Evolutionary conservation across 306 rosid species (phyloP), one percentile per base, ranked within the genome.

Genomic region (Quercus suber): DNA sequence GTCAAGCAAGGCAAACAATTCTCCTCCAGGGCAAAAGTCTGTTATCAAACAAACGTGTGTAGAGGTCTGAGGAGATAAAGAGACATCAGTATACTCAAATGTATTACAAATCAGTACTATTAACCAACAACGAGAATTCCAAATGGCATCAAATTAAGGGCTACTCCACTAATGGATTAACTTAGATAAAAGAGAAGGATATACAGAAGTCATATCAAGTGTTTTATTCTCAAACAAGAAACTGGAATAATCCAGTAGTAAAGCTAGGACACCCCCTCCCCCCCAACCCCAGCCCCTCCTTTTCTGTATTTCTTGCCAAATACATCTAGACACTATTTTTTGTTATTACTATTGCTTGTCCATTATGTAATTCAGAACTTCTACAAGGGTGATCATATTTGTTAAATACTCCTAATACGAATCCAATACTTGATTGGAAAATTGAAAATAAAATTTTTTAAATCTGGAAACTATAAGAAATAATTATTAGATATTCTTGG

Each of bases 11-110:
- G 93, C 90, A 81, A 95, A 95, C 85, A 95, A 83, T 87, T 95
- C 98, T 82, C 99, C 99, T 8, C 99, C 99, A 19, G 89, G 81
- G 71, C 79, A 90, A 80, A 92, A 95, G 88, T 95, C 99, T 59
- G 97, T 89, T 82, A 95, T 93, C 92, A 95, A 88, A 87, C 97
- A 92, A 80, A 95, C 88, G 75, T 95, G 99, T 27, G 99, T 91
- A 20, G 89, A 69, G 61, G 98, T 90, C 98, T 95, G 93, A 77
- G 60, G 77, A 88, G 78, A 89, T 56, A 58, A 77, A 77, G 71
- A 56, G 60, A 59, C 51, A 76, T 90, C 73, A 84, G 73, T 56
- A 31, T 41, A 79, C 76, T 61, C 60, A 31, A 23, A 18, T 60
- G 53, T 49, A 33, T 51, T 9, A 19, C 31, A 23, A 59, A 60